These are phyloP conservation scores for Phytophthora fragariaefolia DNA, from an alignment of 352 stramenopile genomes.

Conservation along the genomic window DNA sequence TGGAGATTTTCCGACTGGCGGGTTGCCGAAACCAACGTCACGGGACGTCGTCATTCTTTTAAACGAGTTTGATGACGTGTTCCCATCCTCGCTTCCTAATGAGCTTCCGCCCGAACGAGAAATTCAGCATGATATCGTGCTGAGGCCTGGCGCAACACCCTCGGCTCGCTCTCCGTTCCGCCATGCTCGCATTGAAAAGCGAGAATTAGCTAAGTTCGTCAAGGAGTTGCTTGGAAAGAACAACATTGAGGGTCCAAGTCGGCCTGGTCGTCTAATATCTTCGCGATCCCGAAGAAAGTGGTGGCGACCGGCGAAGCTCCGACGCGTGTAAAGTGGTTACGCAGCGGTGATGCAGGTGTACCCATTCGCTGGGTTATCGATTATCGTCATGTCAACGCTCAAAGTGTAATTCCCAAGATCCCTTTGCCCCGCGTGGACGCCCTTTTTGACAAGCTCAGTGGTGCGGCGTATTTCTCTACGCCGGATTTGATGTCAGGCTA, in stretches of 20 bases:
- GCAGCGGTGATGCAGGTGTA: not conserved
- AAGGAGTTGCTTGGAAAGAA: conserved; percentile 16
- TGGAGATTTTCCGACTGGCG: conserved; percentile 1
- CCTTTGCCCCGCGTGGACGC: conserved; percentile 6
- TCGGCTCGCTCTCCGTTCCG: conserved; percentile 7
- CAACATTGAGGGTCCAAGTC: conserved; percentile 16
- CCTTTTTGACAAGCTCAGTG: conserved; percentile 13
- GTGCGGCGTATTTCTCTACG: conserved; percentile 9
- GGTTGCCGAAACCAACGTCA: conserved; percentile 2
- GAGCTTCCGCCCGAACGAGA: conserved; percentile 7
- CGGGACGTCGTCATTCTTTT: not conserved
- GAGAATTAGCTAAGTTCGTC: conserved; percentile 7
- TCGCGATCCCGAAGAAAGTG: not conserved
- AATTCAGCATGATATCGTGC: conserved; percentile 10
- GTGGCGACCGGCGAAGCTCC: not conserved
- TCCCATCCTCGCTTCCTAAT: conserved; percentile 9
- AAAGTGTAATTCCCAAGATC: conserved; percentile 13
- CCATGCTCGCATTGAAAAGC: conserved; percentile 1
- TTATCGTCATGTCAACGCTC: conserved; percentile 8
- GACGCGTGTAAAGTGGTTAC: not conserved
- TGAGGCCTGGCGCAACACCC: conserved; percentile 7
- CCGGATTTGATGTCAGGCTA: conserved; percentile 37
- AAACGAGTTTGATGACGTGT: conserved; percentile 10
- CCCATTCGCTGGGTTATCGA: conserved; percentile 6
- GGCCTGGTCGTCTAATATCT: not conserved